Evolutionary conservation across 2,329 filamentous ascomycete genomes (phyloP), one percentile per base, ranked within the genome.

Genomic region (Hyphodiscus sp.): DNA sequence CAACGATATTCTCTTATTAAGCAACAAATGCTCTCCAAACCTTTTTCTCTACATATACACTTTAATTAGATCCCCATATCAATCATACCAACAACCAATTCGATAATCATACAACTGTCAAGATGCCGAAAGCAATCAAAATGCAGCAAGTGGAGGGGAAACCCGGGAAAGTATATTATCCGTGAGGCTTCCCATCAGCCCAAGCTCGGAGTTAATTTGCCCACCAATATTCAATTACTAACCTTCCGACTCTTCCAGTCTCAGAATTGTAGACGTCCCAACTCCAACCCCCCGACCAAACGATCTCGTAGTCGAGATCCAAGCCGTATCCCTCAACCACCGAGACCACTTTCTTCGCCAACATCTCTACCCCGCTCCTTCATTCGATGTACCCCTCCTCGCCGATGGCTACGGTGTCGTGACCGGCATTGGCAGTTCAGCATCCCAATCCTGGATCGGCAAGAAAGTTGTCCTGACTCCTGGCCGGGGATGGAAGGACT

Each of bases 261-360:
- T 87, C 45, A 71, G 79, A 60, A 67, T 88, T 51, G 82, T 81
- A 58, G 74, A 82, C 33, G 71, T 86, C 16, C 78, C 85, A 52
- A 76, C 78, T 58, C 86, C 86, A 23, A 75, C 74, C 1, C 86
- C 86, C 0, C 78, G 81, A 23, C 79, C 80, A 16, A 76, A 76
- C 58, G 79, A 96, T 69, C 75, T 96, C 60, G 76, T 95, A 7
- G 75, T 97, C 58, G 83, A 82, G 65, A 76, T 97, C 66, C 79
- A 81, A 38, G 88, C 91, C 49, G 88, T 86, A 1, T 87, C 92
- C 15, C 83, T 97, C 49, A 97, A 97, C 75, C 94, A 97, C 74
- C 87, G 91, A 64, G 94, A 97, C 70, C 82, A 95, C 62, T 97
- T 96, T 74, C 87, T 95, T 71, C 88, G 92, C 51, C 91, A 94